Evolutionary conservation across 805 yeast species (phyloP).

Genomic region (Lachancea sp.): DNA sequence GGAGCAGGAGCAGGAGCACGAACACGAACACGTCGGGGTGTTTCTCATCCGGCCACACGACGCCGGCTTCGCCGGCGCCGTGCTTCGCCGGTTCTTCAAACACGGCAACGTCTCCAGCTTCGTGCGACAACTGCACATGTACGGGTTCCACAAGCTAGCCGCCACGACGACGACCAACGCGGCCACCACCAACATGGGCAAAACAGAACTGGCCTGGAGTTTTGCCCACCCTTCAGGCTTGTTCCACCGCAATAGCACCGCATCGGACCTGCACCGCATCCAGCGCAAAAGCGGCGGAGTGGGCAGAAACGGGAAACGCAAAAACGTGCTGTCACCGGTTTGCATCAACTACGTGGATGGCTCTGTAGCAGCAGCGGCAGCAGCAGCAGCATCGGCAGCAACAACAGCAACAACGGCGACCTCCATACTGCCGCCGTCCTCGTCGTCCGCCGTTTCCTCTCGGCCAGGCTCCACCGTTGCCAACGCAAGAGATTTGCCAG

Average conservation of each 20-base stretch:
- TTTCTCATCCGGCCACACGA: slow-evolving; percentile 27
- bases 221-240: slow-evolving; percentile 29
- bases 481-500: neutral
- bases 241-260: slow-evolving; percentile 21
- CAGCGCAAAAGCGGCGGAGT: slow-evolving; percentile 29
- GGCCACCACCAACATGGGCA: slow-evolving; percentile 6
- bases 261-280: slow-evolving; percentile 21
- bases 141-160: slow-evolving; percentile 53
- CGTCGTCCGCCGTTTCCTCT: neutral
- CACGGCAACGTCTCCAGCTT: slow-evolving; percentile 92
- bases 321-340: slow-evolving; percentile 26
- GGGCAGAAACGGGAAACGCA: slow-evolving; percentile 29
- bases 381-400: neutral
- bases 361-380: neutral
- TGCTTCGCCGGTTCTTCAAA: slow-evolving; percentile 69
- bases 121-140: slow-evolving; percentile 90
- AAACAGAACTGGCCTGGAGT: slow-evolving; percentile 20
- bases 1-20: neutral
- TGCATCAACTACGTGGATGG: slow-evolving; percentile 23
- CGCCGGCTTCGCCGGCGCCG: slow-evolving; percentile 20
- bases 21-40: slow-evolving; percentile 2
- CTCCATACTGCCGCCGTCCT: too few species aligned
- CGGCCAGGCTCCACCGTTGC: neutral
- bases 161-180: too few species aligned
- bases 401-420: too few species aligned